Evolutionary conservation across 139 green algal genomes (phyloP), one percentile per base, ranked within the genome.

Genomic region (Tetradesmus obliquus): DNA sequence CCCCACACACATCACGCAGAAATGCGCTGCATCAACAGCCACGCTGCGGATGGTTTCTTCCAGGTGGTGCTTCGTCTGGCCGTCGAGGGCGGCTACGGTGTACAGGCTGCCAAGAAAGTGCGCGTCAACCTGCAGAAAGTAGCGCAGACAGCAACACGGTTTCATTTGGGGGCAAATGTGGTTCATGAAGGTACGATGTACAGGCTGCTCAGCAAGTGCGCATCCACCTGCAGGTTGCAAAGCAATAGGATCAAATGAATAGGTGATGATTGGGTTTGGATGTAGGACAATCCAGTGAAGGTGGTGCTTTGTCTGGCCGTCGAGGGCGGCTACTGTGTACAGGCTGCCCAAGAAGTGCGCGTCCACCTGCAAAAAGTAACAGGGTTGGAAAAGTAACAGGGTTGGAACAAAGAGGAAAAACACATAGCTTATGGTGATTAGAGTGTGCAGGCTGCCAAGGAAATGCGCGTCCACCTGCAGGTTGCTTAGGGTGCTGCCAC

Each of bases 91-190:
- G 20, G 96, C 95, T 15, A 97, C 93, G 17, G 97, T 97, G 84
- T 99, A 99, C 17, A 98, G 91, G 91, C 93, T 97, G 69, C 97
- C 97, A 22, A 96, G 91, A 72, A 96, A 97, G 86, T 96, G 94
- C 0, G 93, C 88, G 54, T 91, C 88, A 24, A 91, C 88, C 54
- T 58, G 55, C 53, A 45, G 32, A 45, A 45, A 45, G 32, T 45
- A 45, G 32, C 32, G 32, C 32, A 45, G 32, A 45, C 32, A 45
- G 32, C 32, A 45, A 45, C 32, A 45, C 32, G 32, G 32, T 45
- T 45, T 45, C 32, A 45, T 45, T 45, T 45, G 32, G 32, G 32
- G 32, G 32, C 32, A 45, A 45, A 45, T 45, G 32, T 45, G 32
- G 32, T 45, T 45, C 32, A 45, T 45, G 32, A 45, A 45, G 32